These are phyloP conservation scores for Citrullus mucosospermus DNA, from an alignment of 306 rosid species.

Conservation along the genomic window DNA sequence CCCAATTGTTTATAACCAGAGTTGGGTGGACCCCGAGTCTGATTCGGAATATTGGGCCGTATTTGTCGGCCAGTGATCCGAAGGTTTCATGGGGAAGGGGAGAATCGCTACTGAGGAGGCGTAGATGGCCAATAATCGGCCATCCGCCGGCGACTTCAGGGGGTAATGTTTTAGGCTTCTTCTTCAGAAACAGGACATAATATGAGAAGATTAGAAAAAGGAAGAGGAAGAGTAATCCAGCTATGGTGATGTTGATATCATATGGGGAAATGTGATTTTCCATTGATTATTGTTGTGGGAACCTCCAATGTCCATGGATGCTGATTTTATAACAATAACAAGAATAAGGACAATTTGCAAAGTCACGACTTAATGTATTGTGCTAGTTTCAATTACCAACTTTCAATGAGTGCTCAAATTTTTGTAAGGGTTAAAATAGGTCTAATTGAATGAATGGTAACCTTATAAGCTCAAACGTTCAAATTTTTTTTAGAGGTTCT, in stretches of 20 bases:
- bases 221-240: background rate
- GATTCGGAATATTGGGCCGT: slow-evolving; percentile 22
- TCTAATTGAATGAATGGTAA: too few relatives aligned
- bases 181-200: background rate
- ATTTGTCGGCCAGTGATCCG: slow-evolving; percentile 30
- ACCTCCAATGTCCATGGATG: background rate
- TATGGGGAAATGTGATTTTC: background rate
- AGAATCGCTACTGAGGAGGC: slow-evolving; percentile 11
- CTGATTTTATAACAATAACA: too few relatives aligned
- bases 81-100: slow-evolving; percentile 22
- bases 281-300: background rate
- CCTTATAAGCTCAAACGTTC: too few relatives aligned
- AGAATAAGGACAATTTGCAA: too few relatives aligned
- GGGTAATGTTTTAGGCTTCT: background rate
- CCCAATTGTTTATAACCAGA: slow-evolving; percentile 22
- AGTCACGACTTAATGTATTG: too few relatives aligned
- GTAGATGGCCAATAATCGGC: slow-evolving; percentile 64
- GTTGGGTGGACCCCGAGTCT: slow-evolving; percentile 17
- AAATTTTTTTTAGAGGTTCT: too few relatives aligned
- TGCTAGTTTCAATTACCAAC: too few relatives aligned
- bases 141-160: slow-evolving; percentile 45
- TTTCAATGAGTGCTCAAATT: too few relatives aligned
- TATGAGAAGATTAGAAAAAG: background rate
- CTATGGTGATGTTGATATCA: background rate
- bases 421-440: too few relatives aligned